A percentile compares a stretch with the other conserved stretches of the same genome.
Evolutionary conservation across 352 stramenopile species (phyloP).

Genomic region (Aphanomyces stellatus): DNA sequence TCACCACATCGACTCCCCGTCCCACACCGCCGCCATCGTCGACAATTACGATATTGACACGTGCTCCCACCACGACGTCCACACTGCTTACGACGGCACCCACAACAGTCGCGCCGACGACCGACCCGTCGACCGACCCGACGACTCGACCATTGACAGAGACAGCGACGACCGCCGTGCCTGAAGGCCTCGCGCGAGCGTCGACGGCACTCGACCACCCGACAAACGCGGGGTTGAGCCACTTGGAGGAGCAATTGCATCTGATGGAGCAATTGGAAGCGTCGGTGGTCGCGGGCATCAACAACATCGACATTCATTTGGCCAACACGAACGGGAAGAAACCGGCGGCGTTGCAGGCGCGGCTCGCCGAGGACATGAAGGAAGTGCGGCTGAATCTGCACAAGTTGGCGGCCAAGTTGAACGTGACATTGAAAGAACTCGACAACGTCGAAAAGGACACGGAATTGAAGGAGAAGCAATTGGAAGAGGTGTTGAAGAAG

Average conservation of each 20-base stretch:
- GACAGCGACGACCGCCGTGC: too few species aligned
- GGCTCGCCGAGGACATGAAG: background rate
- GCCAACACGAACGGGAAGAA: background rate
- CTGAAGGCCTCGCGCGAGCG: background rate
- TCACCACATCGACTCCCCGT: background rate
- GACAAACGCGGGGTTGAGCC: background rate
- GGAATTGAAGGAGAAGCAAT: constrained; percentile 65
- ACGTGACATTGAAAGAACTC: constrained; percentile 65
- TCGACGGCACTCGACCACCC: background rate
- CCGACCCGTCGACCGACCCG: too few species aligned
- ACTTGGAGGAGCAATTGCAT: constrained; percentile 10
- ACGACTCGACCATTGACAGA: too few species aligned
- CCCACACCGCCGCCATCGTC: background rate
- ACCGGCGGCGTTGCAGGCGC: background rate
- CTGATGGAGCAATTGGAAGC: constrained; percentile 12
- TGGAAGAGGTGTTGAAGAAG: constrained; percentile 62
- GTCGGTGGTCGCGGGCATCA: constrained; percentile 7
- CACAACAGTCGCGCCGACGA: too few species aligned
- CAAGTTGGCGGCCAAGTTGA: constrained; percentile 55
- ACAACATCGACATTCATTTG: constrained; percentile 13
- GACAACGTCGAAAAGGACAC: constrained; percentile 78
- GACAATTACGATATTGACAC: background rate
- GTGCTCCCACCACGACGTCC: background rate
- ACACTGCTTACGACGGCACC: too few species aligned
- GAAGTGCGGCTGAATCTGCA: constrained; percentile 37